phyloP scores from a whole-genome alignment of 441 rosid genomes.

The Brassica balearica region DNA sequence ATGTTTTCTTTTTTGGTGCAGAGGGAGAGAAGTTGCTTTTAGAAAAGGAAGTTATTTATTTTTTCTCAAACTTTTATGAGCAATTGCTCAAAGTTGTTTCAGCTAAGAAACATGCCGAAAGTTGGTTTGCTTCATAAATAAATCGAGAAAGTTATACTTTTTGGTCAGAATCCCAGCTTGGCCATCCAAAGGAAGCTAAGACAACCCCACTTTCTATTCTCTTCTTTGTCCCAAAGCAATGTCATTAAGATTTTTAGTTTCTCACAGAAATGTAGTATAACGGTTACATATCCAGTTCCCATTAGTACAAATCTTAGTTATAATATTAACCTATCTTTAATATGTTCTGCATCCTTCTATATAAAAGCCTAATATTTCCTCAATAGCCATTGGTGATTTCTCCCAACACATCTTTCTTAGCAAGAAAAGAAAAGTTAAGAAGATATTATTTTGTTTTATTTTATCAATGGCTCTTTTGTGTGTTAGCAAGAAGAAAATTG shows the following conservation, averaged over 20 bases:
- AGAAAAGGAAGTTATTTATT: neutral
- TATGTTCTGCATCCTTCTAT: neutral
- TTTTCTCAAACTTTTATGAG: neutral
- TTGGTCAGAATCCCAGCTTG: constrained; percentile 19
- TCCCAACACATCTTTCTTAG: constrained; percentile 13
- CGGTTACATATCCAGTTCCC: neutral
- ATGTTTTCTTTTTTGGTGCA: no score
- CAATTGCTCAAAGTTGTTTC: neutral
- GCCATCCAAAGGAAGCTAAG: constrained; percentile 24
- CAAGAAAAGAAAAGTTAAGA: neutral
- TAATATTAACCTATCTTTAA: neutral
- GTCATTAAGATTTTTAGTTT: constrained; percentile 1
- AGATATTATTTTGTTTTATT: neutral
- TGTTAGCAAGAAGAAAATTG: constrained; percentile 15
- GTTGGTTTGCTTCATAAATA: constrained; percentile 6
- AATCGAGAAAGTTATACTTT: neutral
- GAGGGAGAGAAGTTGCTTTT: neutral
- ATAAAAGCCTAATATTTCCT: constrained; percentile 16
- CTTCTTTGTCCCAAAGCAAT: neutral
- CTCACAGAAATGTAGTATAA: neutral
- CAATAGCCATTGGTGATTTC: neutral
- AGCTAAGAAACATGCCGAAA: constrained; percentile 16
- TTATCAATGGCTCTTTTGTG: constrained; percentile 12
- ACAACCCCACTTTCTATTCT: constrained; percentile 14
- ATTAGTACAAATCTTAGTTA: neutral